Conservation (phyloP, 1,284 basidiomycete species). For the Pterulicium gracile region DNA sequence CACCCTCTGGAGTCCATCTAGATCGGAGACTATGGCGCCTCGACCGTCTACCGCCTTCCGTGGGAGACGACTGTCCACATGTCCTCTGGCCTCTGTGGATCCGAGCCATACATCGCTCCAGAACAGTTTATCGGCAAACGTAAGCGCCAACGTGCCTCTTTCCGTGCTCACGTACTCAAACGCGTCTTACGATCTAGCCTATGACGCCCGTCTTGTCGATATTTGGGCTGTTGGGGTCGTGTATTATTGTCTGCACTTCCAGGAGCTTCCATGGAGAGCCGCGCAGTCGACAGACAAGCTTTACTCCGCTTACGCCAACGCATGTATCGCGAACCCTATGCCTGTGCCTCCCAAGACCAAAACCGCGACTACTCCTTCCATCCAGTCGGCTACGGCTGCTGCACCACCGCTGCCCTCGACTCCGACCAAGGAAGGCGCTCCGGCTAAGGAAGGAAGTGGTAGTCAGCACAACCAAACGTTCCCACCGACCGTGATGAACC, state of each 20-base stretch:
- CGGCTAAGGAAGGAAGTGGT: slow-evolving; percentile 19
- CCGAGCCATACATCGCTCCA: slow-evolving; percentile 97
- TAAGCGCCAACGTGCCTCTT: slow-evolving; percentile 41
- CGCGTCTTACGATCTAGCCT: slow-evolving; percentile 44
- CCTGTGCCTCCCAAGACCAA: slow-evolving; percentile 10
- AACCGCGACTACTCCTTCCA: not conserved
- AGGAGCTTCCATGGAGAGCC: slow-evolving; percentile 94
- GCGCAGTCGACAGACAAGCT: slow-evolving; percentile 80
- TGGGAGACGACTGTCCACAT: slow-evolving; percentile 98
- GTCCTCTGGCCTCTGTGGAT: slow-evolving; percentile 94
- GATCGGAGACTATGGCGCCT: slow-evolving; percentile 98
- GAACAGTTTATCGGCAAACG: slow-evolving; percentile 96
- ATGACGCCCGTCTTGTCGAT: slow-evolving; percentile 94
- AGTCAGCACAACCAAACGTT: slow-evolving; percentile 14
- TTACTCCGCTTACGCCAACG: slow-evolving; percentile 74
- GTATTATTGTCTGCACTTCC: slow-evolving; percentile 97
- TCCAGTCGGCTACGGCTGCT: slow-evolving; percentile 10
- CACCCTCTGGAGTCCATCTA: slow-evolving; percentile 21
- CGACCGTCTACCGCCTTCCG: slow-evolving; percentile 95
- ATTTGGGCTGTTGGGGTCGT: slow-evolving; percentile 97
- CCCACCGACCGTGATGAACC: slow-evolving; percentile 77
- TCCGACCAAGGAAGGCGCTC: not conserved
- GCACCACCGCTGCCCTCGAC: not conserved
- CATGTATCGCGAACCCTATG: slow-evolving; percentile 36
- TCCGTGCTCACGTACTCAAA: slow-evolving; percentile 8